Conservation (phyloP, 2,329 filamentous ascomycete species). For the Scolecobasidium constrictum region DNA sequence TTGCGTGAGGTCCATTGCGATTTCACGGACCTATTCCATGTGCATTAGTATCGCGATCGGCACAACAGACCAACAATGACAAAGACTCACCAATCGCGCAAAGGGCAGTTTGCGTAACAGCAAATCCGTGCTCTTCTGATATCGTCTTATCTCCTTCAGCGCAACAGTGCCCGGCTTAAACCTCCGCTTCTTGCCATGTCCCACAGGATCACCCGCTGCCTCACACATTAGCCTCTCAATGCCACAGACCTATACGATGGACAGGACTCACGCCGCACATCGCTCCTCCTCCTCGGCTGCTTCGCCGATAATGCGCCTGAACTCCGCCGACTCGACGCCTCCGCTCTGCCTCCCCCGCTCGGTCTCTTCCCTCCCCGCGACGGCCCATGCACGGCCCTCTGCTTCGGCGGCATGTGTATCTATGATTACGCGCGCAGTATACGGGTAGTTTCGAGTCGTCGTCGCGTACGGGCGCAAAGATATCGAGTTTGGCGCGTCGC, state of each 20-base stretch:
- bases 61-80: not conserved
- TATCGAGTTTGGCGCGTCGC: not conserved
- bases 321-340: slow-evolving; percentile 4
- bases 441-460: too few relatives aligned
- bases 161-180: slow-evolving; percentile 67
- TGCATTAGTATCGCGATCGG: not conserved
- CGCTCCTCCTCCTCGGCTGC: slow-evolving; percentile 2
- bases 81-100: slow-evolving; percentile 64
- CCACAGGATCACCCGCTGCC: slow-evolving; percentile 22
- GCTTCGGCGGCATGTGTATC: slow-evolving; percentile 8
- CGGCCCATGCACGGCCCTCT: slow-evolving; percentile 5
- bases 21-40: slow-evolving; percentile 59
- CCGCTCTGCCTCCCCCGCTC: not conserved
- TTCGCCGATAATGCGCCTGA: not conserved
- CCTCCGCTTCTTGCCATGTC: slow-evolving; percentile 20
- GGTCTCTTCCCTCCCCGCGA: slow-evolving; percentile 6
- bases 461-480: too few relatives aligned
- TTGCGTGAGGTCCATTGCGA: slow-evolving; percentile 90
- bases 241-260: too few relatives aligned
- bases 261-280: slow-evolving; percentile 1
- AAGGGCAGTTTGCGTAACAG: slow-evolving; percentile 96
- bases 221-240: slow-evolving; percentile 2
- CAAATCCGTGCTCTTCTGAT: slow-evolving; percentile 95
- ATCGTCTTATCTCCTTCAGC: slow-evolving; percentile 95
- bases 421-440: too few relatives aligned